Evolutionary conservation across 1,284 basidiomycete genomes (phyloP).

Genomic region (Ustilago crameri): DNA sequence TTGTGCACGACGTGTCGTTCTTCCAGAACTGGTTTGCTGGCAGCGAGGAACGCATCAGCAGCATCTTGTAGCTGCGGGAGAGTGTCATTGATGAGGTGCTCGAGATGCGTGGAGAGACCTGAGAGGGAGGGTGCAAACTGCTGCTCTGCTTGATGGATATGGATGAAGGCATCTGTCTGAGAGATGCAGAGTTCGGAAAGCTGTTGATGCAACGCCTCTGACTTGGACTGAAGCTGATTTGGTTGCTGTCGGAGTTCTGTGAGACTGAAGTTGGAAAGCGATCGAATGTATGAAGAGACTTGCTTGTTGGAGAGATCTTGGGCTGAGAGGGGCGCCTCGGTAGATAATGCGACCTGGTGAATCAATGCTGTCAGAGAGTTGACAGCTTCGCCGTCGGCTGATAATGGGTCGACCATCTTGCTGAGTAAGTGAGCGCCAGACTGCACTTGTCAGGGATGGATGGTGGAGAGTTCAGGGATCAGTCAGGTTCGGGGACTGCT

Average conservation of each 20-base stretch:
- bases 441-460: too few relatives aligned
- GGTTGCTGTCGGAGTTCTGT: slow-evolving; percentile 40
- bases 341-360: slow-evolving; percentile 10
- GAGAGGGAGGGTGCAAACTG: slow-evolving; percentile 34
- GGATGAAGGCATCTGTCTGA: slow-evolving; percentile 49
- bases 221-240: slow-evolving; percentile 32
- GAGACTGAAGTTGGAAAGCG: slow-evolving; percentile 44
- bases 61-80: slow-evolving; percentile 33
- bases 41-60: slow-evolving; percentile 19
- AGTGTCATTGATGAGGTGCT: slow-evolving; percentile 17
- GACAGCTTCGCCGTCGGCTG: neutral
- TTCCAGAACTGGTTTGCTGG: slow-evolving; percentile 18
- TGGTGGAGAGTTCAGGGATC: too few relatives aligned
- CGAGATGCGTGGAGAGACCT: slow-evolving; percentile 21
- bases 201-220: slow-evolving; percentile 39
- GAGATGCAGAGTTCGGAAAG: slow-evolving; percentile 50
- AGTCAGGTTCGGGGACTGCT: too few relatives aligned
- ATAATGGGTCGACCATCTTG: neutral
- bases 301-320: slow-evolving; percentile 30
- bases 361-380: slow-evolving; percentile 25
- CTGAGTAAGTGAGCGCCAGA: too few relatives aligned
- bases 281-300: slow-evolving; percentile 37
- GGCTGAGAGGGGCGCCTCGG: slow-evolving; percentile 17
- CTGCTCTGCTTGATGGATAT: slow-evolving; percentile 45
- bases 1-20: slow-evolving; percentile 31